Conservation (phyloP, 208 protist species). For the Phytomonas sp. region DNA sequence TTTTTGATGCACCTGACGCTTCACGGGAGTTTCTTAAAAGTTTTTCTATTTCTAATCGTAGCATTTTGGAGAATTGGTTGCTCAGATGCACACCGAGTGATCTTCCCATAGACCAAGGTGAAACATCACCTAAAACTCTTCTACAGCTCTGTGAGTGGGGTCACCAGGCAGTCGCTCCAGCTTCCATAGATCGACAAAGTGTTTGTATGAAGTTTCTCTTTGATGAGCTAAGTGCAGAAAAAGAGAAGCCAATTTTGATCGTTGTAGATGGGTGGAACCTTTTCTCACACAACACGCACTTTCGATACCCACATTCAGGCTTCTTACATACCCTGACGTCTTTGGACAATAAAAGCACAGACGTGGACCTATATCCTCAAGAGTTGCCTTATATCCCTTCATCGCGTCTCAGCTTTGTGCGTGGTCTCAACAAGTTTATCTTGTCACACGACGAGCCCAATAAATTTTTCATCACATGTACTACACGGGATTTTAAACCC, state of each 20-base stretch:
- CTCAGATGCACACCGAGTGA: constrained; percentile 71
- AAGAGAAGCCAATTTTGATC: constrained; percentile 76
- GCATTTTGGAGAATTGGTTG: constrained; percentile 43
- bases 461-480: constrained; percentile 88
- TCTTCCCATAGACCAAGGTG: constrained; percentile 73
- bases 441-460: constrained; percentile 71
- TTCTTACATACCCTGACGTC: constrained; percentile 79
- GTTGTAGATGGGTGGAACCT: constrained; percentile 88
- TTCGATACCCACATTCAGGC: constrained; percentile 86
- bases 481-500: constrained; percentile 84
- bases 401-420: constrained; percentile 82
- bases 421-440: constrained; percentile 84
- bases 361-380: constrained; percentile 84
- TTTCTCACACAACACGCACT: constrained; percentile 88
- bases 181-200: constrained; percentile 84
- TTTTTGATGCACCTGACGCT: constrained; percentile 88
- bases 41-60: constrained; percentile 61
- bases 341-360: constrained; percentile 65
- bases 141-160: constrained; percentile 84
- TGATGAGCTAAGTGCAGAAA: constrained; percentile 82
- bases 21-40: constrained; percentile 73
- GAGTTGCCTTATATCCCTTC: constrained; percentile 85
- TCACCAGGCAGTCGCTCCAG: constrained; percentile 58
- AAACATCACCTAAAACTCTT: constrained; percentile 59
- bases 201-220: constrained; percentile 88